These are phyloP conservation scores for Alternaria solani DNA, from an alignment of 2,329 filamentous ascomycete species.

Conservation along the genomic window DNA sequence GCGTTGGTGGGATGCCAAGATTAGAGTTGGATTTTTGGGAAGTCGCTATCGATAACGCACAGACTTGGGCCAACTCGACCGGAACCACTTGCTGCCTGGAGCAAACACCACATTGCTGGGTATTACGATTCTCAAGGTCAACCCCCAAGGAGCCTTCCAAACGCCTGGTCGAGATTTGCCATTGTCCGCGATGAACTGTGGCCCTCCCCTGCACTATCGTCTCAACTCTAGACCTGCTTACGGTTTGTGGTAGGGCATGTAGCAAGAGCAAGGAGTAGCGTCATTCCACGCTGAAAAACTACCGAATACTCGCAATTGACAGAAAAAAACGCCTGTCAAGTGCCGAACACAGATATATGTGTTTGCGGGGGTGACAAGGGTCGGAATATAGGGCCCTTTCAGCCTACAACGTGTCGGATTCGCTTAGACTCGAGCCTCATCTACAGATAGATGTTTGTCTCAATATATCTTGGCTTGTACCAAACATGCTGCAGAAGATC, in stretches of 20 bases:
- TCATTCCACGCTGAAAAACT: constrained; percentile 26
- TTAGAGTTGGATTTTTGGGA: constrained; percentile 33
- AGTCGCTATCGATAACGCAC: constrained; percentile 30
- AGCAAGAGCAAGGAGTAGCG: constrained; percentile 26
- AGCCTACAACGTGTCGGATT: constrained; percentile 16
- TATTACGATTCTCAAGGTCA: not conserved
- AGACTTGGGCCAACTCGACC: not conserved
- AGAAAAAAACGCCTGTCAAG: not conserved
- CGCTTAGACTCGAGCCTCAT: constrained; percentile 14
- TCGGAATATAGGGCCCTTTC: constrained; percentile 21
- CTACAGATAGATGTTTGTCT: not conserved
- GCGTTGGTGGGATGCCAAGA: constrained; percentile 44
- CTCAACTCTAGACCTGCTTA: not conserved
- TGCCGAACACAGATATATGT: constrained; percentile 5
- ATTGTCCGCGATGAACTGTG: too few species aligned
- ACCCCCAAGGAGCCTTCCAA: too few species aligned
- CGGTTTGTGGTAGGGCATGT: constrained; percentile 4
- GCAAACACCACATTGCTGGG: not conserved
- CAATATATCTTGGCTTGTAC: constrained; percentile 15
- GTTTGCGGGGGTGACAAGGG: constrained; percentile 18
- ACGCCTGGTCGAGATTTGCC: too few species aligned
- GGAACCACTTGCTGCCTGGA: not conserved
- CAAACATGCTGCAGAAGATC: not conserved
- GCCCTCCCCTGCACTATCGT: too few species aligned
- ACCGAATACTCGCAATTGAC: not conserved